Evolutionary conservation across 2,329 filamentous ascomycete species (phyloP), one percentile per base, ranked within the genome.

Genomic region (Diplodia intermedia): DNA sequence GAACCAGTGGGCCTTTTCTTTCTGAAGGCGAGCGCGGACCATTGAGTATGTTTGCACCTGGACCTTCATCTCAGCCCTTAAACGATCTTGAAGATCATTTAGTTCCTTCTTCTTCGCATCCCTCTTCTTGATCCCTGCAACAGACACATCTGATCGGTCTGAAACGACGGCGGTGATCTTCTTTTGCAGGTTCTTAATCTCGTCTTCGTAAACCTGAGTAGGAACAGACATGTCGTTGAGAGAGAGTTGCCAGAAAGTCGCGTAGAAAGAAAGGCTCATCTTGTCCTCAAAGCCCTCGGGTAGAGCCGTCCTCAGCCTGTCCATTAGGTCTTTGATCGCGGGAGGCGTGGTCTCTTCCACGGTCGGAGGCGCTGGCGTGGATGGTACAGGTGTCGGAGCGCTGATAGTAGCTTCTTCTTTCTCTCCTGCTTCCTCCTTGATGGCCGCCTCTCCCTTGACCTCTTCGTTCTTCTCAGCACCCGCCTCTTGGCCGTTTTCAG

Each of bases 191-290:
- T 11, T 53, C 23, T 88, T 86, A 43, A 90, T 89, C 75, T 96
- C 93, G 18, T 88, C 86, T 57, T 91, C 86, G 76, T 99, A 99
- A 69, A 90, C 91, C 40, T 88, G 86, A 70, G 88, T 88, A 1
- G 92, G 91, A 71, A 94, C 89, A 68, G 88, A 87, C 68, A 97
- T 83, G 76, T 99, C 94, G 55, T 91, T 89, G 3, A 96, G 86
- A 33, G 93, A 90, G 14, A 97, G 84, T 62, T 94, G 90, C 95
- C 95, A 99, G 80, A 99, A 99, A 0, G 91, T 91, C 53, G 91
- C 88, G 75, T 93, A 97, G 77, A 97, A 94, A 36, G 91, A 89
- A 0, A 93, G 85, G 53, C 89, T 93, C 63, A 97, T 86, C 61
- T 87, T 87, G 12, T 87, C 82, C 84, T 90, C 93, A 5, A 89